Percentiles rank a stretch among this genome's conserved stretches.
Conservation (phyloP, 495 filamentous ascomycete species). For the Aspergillus avenaceus region DNA sequence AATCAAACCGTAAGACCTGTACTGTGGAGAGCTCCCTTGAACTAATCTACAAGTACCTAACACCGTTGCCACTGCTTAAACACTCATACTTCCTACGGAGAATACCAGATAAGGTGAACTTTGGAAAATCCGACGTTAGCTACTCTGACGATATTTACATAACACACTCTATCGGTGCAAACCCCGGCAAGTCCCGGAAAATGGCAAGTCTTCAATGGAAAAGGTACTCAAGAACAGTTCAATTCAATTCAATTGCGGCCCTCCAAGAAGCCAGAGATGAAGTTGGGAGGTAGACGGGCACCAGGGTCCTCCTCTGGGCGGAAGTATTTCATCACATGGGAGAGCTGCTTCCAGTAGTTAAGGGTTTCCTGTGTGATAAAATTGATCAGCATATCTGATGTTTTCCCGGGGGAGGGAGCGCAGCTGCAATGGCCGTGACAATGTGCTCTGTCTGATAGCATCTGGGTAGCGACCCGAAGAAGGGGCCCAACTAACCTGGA, state of each 20-base stretch:
- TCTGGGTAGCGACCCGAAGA: neutral
- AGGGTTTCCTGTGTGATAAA: conserved; percentile 71
- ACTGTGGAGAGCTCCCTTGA: too few species aligned
- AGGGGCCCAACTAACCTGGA: conserved; percentile 56
- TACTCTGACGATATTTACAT: conserved; percentile 44
- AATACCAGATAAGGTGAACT: neutral
- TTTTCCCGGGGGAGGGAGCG: neutral
- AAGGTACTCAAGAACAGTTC: conserved; percentile 13
- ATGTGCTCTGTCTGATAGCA: neutral
- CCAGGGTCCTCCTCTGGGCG: conserved; percentile 79
- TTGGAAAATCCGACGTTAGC: conserved; percentile 18
- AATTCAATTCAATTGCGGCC: conserved; percentile 40
- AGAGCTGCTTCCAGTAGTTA: conserved; percentile 98
- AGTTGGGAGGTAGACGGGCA: conserved; percentile 74
- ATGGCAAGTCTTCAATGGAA: conserved; percentile 18
- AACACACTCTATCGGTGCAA: conserved; percentile 31
- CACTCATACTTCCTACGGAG: neutral
- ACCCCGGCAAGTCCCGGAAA: neutral
- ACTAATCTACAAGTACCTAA: too few species aligned
- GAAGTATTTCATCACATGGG: conserved; percentile 97
- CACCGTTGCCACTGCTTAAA: too few species aligned
- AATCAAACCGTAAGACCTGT: too few species aligned
- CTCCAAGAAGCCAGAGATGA: conserved; percentile 92
- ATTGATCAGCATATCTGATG: neutral
- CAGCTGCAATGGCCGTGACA: neutral